Evolutionary conservation across 2,329 filamentous ascomycete genomes (phyloP).

Genomic region (Cryphonectria radicalis): DNA sequence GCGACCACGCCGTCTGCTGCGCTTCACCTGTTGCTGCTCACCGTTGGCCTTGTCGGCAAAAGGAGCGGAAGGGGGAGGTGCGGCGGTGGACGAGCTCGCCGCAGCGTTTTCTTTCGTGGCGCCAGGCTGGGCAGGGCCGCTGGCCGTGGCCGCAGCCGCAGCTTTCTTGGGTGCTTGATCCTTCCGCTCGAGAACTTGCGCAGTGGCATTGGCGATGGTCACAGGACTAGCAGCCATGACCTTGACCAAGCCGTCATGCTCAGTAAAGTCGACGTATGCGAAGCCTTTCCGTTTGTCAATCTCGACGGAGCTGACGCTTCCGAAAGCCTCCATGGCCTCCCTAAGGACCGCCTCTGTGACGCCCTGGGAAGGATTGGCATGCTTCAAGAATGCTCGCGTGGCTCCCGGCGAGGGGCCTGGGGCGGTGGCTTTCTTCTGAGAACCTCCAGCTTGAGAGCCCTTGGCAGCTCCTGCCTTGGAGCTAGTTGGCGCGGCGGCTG

Average conservation of each 20-base stretch:
- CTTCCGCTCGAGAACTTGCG: conserved; percentile 85
- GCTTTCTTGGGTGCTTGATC: conserved; percentile 51
- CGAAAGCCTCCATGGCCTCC: conserved; percentile 74
- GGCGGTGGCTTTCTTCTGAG: conserved; percentile 39
- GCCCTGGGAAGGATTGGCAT: conserved; percentile 86
- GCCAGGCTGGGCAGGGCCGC: conserved; percentile 2
- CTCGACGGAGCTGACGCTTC: conserved; percentile 77
- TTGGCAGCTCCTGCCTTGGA: conserved; percentile 34
- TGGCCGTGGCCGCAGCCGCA: conserved; percentile 22
- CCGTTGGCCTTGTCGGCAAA: conserved; percentile 21
- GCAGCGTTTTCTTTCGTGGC: conserved; percentile 15
- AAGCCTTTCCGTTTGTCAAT: conserved; percentile 96
- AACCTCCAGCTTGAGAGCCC: conserved; percentile 25
- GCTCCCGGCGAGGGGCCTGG: conserved; percentile 44
- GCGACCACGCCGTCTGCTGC: conserved; percentile 28
- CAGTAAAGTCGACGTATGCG: conserved; percentile 87
- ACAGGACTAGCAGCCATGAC: conserved; percentile 83
- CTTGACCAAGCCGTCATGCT: conserved; percentile 72
- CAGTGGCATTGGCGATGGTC: conserved; percentile 79
- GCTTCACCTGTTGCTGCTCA: conserved; percentile 29
- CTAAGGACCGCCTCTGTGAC: conserved; percentile 83
- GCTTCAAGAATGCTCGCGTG: conserved; percentile 76
- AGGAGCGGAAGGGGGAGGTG: conserved; percentile 15
- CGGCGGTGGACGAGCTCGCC: conserved; percentile 5
- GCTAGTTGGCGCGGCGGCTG: conserved; percentile 33